Evolutionary conservation across 1,284 basidiomycete species (phyloP), one percentile per base, ranked within the genome.

Genomic region (Testicularia cyperi): DNA sequence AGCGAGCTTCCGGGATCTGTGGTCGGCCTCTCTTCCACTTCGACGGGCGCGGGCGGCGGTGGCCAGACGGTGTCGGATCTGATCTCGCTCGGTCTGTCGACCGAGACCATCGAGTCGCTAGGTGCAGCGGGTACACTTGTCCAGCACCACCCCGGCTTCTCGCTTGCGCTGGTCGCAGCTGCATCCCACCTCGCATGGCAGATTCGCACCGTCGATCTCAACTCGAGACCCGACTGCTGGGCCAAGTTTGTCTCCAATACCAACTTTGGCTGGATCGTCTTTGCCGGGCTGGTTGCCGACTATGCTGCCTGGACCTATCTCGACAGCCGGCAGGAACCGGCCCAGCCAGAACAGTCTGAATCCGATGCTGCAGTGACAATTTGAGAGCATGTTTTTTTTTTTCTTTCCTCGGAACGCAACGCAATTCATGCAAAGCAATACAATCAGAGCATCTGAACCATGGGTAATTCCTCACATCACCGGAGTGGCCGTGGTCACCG

Each of bases 181-280:
- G 84, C 85, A 0, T 77, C 82, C 4, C 94, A 97, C 74, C 83
- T 97, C 3, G 85, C 83, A 2, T 87, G 89, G 65, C 85, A 96
- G 27, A 79, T 96, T n/a, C 80, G 82, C 56, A 74, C 64, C 10
- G 74, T 74, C 9, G 81, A 95, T 67, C 89, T 92, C 54, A 82
- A 95, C 60, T 79, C 78, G 52, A 82, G 90, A 7, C 71, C 80
- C n/a, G 92, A 91, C 75, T 96, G 92, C 77, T 96, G 92, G 91
- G 82, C 81, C 64, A 90, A 88, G 23, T 99, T 99, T 67, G 83
- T 84, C 18, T 86, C 86, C 8, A 97, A 92, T 77, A 87, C 90
- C 0, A 89, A 86, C 82, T 81, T 90, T 23, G 94, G 94, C 0
- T 87, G 88, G 58, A 87, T 89, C 82, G 80, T 97, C 8, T 95